phyloP scores from a whole-genome alignment of 2,329 filamentous ascomycete species.

The Domatiomyces globalis region DNA sequence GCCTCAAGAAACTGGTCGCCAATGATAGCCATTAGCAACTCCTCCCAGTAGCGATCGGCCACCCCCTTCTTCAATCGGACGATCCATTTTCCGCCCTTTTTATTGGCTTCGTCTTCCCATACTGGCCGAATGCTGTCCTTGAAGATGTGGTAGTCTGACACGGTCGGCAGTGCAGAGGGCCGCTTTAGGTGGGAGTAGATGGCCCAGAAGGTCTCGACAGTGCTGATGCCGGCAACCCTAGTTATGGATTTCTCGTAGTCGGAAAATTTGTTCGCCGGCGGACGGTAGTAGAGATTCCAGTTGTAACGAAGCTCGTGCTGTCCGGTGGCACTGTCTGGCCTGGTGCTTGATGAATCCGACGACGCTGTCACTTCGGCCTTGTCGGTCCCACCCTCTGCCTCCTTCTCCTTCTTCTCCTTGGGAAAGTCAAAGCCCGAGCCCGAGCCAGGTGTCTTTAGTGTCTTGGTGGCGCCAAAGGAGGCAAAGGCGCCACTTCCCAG shows the following conservation, averaged over 20 bases:
- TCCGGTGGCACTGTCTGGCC: slow-evolving; percentile 23
- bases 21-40: slow-evolving; percentile 75
- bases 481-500: slow-evolving; percentile 91
- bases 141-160: slow-evolving; percentile 97
- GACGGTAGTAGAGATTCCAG: slow-evolving; percentile 96
- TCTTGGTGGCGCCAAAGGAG: slow-evolving; percentile 78
- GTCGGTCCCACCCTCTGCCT: slow-evolving; percentile 21
- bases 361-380: slow-evolving; percentile 28
- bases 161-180: slow-evolving; percentile 72
- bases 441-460: slow-evolving; percentile 57
- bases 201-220: slow-evolving; percentile 80
- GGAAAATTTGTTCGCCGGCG: slow-evolving; percentile 77
- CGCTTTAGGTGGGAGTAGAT: slow-evolving; percentile 81
- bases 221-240: slow-evolving; percentile 65
- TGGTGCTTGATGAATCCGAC: slow-evolving; percentile 23
- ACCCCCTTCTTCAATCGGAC: slow-evolving; percentile 94
- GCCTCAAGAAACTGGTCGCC: slow-evolving; percentile 91
- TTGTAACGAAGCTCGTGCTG: slow-evolving; percentile 60
- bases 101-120: slow-evolving; percentile 98
- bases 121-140: slow-evolving; percentile 91
- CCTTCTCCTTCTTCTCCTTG: slow-evolving; percentile 52
- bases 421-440: slow-evolving; percentile 68
- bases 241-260: slow-evolving; percentile 97
- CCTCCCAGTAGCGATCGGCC: slow-evolving; percentile 93
- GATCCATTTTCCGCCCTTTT: slow-evolving; percentile 93